These are phyloP conservation scores for Acacia acuminata DNA, from an alignment of 306 rosid species.

Conservation along the genomic window DNA sequence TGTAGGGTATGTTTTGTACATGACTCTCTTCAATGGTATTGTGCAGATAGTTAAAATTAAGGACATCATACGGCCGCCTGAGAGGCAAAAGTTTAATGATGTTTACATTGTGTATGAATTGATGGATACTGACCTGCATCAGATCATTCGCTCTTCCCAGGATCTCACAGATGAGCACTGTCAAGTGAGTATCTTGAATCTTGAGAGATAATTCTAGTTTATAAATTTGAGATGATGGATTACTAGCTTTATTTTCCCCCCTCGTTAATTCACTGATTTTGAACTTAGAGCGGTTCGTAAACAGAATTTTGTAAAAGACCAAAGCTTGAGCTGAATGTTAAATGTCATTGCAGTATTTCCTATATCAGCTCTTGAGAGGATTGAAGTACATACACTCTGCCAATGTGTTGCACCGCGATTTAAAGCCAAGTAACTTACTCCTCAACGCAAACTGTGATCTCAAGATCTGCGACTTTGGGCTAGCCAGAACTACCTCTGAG, in stretches of 20 bases:
- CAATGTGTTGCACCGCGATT: slow-evolving; percentile 73
- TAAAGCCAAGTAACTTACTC: slow-evolving; percentile 72
- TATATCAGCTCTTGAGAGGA: slow-evolving; percentile 67
- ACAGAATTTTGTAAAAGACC: neutral
- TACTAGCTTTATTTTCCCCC: neutral
- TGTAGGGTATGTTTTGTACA: neutral
- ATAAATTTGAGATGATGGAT: neutral
- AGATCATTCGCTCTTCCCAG: slow-evolving; percentile 83
- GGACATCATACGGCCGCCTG: slow-evolving; percentile 83
- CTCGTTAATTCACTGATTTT: neutral
- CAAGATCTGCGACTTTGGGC: slow-evolving; percentile 81
- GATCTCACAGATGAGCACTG: slow-evolving; percentile 88
- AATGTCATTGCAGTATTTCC: slow-evolving; percentile 54
- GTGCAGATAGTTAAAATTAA: slow-evolving; percentile 76
- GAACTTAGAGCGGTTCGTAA: neutral
- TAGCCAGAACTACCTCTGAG: slow-evolving; percentile 79
- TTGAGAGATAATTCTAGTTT: neutral
- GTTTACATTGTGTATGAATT: slow-evolving; percentile 86
- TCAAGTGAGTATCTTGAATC: slow-evolving; percentile 50
- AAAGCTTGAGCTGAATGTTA: slow-evolving; percentile 4
- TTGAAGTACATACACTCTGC: slow-evolving; percentile 77
- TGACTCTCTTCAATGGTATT: neutral
- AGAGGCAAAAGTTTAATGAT: slow-evolving; percentile 73
- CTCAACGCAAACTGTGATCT: slow-evolving; percentile 69
- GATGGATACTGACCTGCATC: slow-evolving; percentile 93